phyloP scores from a whole-genome alignment of 2,329 filamentous ascomycete genomes.

The Lachnellula hyalina region DNA sequence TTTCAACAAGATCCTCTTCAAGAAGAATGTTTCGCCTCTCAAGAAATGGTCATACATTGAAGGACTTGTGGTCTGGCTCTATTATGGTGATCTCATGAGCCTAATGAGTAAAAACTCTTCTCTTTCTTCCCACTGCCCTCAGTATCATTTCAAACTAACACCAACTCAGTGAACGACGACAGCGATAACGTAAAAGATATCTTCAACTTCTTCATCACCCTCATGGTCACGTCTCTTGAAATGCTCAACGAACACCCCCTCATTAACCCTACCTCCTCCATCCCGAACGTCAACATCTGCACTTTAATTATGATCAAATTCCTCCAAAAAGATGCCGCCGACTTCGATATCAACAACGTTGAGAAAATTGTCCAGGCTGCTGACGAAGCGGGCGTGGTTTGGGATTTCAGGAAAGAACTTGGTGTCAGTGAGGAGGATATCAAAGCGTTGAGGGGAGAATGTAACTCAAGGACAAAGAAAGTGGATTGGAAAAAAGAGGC shows the following conservation, averaged over 20 bases:
- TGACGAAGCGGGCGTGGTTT: neutral
- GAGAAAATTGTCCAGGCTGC: neutral
- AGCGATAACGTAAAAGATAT: neutral
- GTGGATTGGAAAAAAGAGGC: constrained; percentile 5
- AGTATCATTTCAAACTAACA: neutral
- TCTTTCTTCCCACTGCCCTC: neutral
- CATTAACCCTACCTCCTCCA: neutral
- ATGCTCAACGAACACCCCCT: neutral
- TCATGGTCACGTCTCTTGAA: neutral
- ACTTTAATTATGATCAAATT: neutral
- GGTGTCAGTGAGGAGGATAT: neutral
- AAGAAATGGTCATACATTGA: constrained; percentile 13
- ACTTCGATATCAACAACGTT: neutral
- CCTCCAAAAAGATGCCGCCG: neutral
- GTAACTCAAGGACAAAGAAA: neutral
- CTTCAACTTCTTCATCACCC: neutral
- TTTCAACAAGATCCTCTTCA: constrained; percentile 15
- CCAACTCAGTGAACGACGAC: constrained; percentile 1
- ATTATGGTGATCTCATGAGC: neutral
- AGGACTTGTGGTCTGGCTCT: constrained; percentile 2
- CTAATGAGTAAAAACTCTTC: constrained; percentile 31
- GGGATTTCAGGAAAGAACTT: neutral
- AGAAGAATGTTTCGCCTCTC: constrained; percentile 10
- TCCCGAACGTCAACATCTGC: neutral
- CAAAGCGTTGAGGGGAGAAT: neutral